Evolutionary conservation across 78 protist genomes (phyloP).

Genomic region (Dictyostelium brefeldianum): DNA sequence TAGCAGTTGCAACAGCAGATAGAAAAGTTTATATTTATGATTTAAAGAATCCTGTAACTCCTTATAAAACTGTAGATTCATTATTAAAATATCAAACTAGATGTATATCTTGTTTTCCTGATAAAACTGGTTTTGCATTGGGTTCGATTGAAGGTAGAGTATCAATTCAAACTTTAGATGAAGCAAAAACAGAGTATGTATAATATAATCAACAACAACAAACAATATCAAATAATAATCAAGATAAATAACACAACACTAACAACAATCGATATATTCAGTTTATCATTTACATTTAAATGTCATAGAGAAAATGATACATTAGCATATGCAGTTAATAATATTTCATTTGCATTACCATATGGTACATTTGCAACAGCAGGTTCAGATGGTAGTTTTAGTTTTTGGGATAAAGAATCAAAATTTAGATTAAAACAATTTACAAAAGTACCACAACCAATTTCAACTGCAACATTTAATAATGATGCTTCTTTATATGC

Average conservation of each 20-base stretch:
- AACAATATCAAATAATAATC: background rate
- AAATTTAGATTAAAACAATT: conserved; percentile 87
- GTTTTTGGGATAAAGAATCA: conserved; percentile 93
- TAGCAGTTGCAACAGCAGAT: conserved; percentile 90
- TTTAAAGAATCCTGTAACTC: conserved; percentile 43
- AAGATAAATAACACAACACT: background rate
- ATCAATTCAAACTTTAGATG: conserved; percentile 87
- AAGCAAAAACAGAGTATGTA: conserved; percentile 64
- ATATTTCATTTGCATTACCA: conserved; percentile 87
- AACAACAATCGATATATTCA: background rate
- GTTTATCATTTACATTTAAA: conserved; percentile 91
- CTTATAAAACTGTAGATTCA: conserved; percentile 53
- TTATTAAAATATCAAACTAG: conserved; percentile 91
- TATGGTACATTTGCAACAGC: conserved; percentile 95
- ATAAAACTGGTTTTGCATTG: conserved; percentile 89
- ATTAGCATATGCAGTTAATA: conserved; percentile 89
- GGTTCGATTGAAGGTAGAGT: conserved; percentile 97
- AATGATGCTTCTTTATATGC: conserved; percentile 92
- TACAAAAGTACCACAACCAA: conserved; percentile 42
- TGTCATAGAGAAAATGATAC: conserved; percentile 93
- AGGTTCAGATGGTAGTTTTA: conserved; percentile 94
- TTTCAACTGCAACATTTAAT: conserved; percentile 79
- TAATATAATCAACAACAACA: background rate
- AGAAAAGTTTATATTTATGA: conserved; percentile 75
- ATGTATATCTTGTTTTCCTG: conserved; percentile 79